Conservation (phyloP, 352 stramenopile genomes). For the Phytophthora citrophthora region DNA sequence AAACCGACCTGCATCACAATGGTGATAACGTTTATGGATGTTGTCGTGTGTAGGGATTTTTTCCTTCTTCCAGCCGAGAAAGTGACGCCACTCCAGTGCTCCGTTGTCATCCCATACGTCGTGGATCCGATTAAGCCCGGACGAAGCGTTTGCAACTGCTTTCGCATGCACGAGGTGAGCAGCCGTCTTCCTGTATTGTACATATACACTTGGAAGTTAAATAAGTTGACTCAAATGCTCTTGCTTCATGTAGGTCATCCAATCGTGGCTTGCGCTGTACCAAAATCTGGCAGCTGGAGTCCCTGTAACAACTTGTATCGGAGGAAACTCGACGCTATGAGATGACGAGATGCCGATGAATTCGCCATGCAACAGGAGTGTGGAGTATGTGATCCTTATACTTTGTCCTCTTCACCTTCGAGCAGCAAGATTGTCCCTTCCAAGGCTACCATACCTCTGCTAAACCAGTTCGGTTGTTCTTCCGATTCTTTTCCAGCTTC, state of each 20-base stretch:
- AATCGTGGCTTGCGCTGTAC: slow-evolving; percentile 53
- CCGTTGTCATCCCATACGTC: slow-evolving; percentile 68
- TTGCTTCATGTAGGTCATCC: slow-evolving; percentile 36
- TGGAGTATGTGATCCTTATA: slow-evolving; percentile 5
- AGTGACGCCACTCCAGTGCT: slow-evolving; percentile 35
- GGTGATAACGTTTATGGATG: neutral
- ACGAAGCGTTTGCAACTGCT: slow-evolving; percentile 81
- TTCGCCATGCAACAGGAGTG: slow-evolving; percentile 11
- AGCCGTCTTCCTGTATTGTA: neutral
- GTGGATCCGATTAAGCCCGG: slow-evolving; percentile 73
- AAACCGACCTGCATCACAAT: neutral
- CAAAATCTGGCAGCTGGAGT: slow-evolving; percentile 42
- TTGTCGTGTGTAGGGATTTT: slow-evolving; percentile 56
- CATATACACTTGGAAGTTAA: neutral
- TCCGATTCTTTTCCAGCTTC: slow-evolving; percentile 7
- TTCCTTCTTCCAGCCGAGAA: slow-evolving; percentile 69
- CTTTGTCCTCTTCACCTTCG: slow-evolving; percentile 1
- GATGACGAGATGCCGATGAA: slow-evolving; percentile 1
- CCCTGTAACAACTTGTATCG: slow-evolving; percentile 33
- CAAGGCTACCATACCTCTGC: slow-evolving; percentile 20
- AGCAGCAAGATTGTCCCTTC: slow-evolving; percentile 29
- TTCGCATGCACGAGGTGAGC: slow-evolving; percentile 79
- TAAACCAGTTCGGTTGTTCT: slow-evolving; percentile 9
- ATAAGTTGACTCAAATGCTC: slow-evolving; percentile 7
- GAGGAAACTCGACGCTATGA: slow-evolving; percentile 22